These are phyloP conservation scores for Cunninghamia lanceolata DNA, from an alignment of 75 land plant genomes.

Conservation along the genomic window DNA sequence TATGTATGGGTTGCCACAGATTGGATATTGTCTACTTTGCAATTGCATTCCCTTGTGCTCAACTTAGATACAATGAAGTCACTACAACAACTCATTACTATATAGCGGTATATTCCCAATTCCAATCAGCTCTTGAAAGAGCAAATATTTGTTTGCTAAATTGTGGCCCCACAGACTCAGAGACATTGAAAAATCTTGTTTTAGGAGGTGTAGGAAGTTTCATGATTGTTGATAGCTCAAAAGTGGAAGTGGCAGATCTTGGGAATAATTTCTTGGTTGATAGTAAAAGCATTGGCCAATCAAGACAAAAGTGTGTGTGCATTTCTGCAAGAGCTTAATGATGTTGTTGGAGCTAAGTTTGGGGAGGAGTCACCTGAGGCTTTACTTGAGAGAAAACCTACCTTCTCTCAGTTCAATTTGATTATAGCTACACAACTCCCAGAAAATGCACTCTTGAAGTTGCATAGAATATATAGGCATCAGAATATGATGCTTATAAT, in stretches of 20 bases:
- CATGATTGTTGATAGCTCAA: slow-evolving; percentile 80
- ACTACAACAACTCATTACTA: slow-evolving; percentile 65
- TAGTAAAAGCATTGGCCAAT: slow-evolving; percentile 68
- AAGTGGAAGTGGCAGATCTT: slow-evolving; percentile 73
- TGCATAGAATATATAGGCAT: slow-evolving; percentile 85
- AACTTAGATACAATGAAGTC: slow-evolving; percentile 26
- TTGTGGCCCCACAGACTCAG: slow-evolving; percentile 95
- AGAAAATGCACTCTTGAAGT: slow-evolving; percentile 60
- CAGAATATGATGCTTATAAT: slow-evolving; percentile 67
- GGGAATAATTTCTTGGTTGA: slow-evolving; percentile 95
- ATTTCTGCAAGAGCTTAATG: slow-evolving; percentile 88
- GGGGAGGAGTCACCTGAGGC: slow-evolving; percentile 84
- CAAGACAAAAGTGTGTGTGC: slow-evolving; percentile 88
- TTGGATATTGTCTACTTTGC: slow-evolving; percentile 40
- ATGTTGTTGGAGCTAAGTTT: slow-evolving; percentile 85
- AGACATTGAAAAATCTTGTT: slow-evolving; percentile 91
- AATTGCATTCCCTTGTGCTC: slow-evolving; percentile 24
- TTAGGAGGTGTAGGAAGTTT: slow-evolving; percentile 94
- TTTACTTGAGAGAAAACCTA: slow-evolving; percentile 72
- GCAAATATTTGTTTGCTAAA: slow-evolving; percentile 86
- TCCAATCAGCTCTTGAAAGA: slow-evolving; percentile 85
- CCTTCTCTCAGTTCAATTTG: slow-evolving; percentile 80
- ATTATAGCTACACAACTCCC: slow-evolving; percentile 94
- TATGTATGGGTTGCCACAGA: slow-evolving; percentile 77
- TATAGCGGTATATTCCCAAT: slow-evolving; percentile 55